phyloP scores from a whole-genome alignment of 2,329 filamentous ascomycete species.

The Apiospora marii region DNA sequence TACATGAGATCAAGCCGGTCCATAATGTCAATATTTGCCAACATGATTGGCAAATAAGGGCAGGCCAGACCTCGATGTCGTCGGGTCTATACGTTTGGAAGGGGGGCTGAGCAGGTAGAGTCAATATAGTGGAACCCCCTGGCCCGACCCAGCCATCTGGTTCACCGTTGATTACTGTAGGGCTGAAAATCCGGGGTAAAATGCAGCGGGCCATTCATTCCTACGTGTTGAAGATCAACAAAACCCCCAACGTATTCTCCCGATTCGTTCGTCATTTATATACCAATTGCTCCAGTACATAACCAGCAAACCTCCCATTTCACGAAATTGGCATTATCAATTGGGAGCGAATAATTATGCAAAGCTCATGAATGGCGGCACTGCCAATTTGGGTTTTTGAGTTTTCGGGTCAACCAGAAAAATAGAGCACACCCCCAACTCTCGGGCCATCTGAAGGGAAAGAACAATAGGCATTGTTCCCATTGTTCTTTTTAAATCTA shows the following conservation, averaged over 20 bases:
- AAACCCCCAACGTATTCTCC: not conserved
- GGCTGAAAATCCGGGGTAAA: constrained; percentile 18
- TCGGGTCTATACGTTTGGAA: not conserved
- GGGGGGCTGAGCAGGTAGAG: not conserved
- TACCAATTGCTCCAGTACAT: not conserved
- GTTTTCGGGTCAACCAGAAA: not conserved
- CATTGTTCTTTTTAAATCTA: no score
- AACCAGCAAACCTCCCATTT: not conserved
- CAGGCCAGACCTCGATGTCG: not conserved
- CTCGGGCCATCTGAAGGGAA: constrained; percentile 13
- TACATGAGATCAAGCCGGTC: not conserved
- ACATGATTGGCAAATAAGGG: not conserved
- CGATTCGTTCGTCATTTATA: not conserved
- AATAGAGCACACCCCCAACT: not conserved
- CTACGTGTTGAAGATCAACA: not conserved
- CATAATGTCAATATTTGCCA: not conserved
- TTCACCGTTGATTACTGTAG: not conserved
- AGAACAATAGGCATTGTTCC: not conserved
- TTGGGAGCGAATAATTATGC: not conserved
- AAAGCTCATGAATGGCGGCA: not conserved
- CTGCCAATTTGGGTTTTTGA: not conserved
- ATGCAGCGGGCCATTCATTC: not conserved
- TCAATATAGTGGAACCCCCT: not conserved
- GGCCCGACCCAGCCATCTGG: not conserved
- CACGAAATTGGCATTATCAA: not conserved